A percentile compares a stretch with the other conserved stretches of the same genome.
Evolutionary conservation across 345 rosid species (phyloP).

Genomic region (Pugionium cornutum): DNA sequence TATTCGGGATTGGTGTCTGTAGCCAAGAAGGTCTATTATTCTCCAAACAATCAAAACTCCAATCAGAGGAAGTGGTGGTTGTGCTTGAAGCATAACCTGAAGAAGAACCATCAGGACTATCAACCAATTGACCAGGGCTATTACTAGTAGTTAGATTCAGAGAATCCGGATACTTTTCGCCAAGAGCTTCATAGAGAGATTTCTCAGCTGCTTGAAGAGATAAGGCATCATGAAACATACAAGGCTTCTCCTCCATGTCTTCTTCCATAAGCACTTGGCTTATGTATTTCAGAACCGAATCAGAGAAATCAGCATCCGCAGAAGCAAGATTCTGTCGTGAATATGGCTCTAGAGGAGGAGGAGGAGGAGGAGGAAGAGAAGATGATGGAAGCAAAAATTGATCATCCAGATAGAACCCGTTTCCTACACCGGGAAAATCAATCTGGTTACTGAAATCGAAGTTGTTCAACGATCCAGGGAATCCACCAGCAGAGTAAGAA

Average conservation of each 20-base stretch:
- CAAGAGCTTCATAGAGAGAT: slow-evolving; percentile 66
- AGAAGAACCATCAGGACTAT: slow-evolving; percentile 42
- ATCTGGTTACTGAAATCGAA: slow-evolving; percentile 32
- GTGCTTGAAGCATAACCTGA: slow-evolving; percentile 42
- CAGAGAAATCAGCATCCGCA: slow-evolving; percentile 54
- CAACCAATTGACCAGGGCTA: slow-evolving; percentile 42
- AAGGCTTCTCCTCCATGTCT: slow-evolving; percentile 57
- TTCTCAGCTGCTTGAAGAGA: slow-evolving; percentile 78
- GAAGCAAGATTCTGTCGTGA: slow-evolving; percentile 37
- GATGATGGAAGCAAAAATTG: slow-evolving; percentile 34
- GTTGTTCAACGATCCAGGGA: slow-evolving; percentile 36
- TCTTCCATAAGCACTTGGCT: slow-evolving; percentile 82
- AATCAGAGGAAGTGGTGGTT: slow-evolving; percentile 42
- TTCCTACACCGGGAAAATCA: slow-evolving; percentile 30
- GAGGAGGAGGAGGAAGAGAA: slow-evolving; percentile 4
- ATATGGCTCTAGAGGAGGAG: slow-evolving; percentile 35
- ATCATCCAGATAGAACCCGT: slow-evolving; percentile 41
- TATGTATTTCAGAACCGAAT: slow-evolving; percentile 59
- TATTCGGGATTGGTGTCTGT: slow-evolving; percentile 38
- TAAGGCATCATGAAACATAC: slow-evolving; percentile 60
- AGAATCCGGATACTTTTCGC: slow-evolving; percentile 54
- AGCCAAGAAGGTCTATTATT: slow-evolving; percentile 34
- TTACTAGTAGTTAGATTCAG: slow-evolving; percentile 30
- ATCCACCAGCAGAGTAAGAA: slow-evolving; percentile 33
- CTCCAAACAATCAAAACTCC: slow-evolving; percentile 49